Evolutionary conservation across 2,329 filamentous ascomycete genomes (phyloP).

Genomic region (Bipolaris gigantea): DNA sequence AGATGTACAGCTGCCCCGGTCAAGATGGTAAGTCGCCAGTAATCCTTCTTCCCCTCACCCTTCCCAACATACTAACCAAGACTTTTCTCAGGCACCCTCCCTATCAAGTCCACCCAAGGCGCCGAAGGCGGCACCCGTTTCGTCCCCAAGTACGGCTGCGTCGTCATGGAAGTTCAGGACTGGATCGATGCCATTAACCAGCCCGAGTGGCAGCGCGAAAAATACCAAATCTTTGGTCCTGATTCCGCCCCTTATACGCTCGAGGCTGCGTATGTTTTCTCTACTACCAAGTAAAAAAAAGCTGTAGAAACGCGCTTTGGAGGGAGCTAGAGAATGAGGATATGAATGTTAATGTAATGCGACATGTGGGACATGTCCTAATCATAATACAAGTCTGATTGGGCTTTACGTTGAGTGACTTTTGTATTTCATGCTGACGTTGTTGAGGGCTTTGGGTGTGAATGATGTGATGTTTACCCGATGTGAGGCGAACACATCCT

Average conservation of each 20-base stretch:
- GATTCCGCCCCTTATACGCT: slow-evolving; percentile 48
- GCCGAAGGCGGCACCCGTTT: slow-evolving; percentile 62
- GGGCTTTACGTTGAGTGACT: neutral
- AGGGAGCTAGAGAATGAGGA: slow-evolving; percentile 5
- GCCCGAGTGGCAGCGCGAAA: slow-evolving; percentile 76
- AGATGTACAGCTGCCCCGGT: slow-evolving; percentile 81
- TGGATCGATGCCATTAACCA: slow-evolving; percentile 95
- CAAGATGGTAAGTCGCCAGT: slow-evolving; percentile 63
- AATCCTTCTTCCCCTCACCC: neutral
- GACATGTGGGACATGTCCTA: slow-evolving; percentile 3
- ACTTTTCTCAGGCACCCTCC: slow-evolving; percentile 49
- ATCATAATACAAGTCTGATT: slow-evolving; percentile 9
- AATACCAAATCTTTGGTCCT: slow-evolving; percentile 54
- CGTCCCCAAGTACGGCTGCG: slow-evolving; percentile 76
- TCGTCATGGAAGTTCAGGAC: slow-evolving; percentile 90
- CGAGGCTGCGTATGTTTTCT: slow-evolving; percentile 51
- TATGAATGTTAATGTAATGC: slow-evolving; percentile 8
- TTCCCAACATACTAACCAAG: slow-evolving; percentile 6
- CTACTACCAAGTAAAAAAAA: slow-evolving; percentile 22
- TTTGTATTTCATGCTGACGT: neutral
- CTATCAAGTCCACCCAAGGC: slow-evolving; percentile 72
- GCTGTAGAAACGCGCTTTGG: no score
- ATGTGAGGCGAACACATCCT: no score
- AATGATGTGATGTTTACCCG: no score
- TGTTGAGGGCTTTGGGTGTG: neutral